phyloP scores from a whole-genome alignment of 139 green algal genomes.

The Coelastrella sp. region DNA sequence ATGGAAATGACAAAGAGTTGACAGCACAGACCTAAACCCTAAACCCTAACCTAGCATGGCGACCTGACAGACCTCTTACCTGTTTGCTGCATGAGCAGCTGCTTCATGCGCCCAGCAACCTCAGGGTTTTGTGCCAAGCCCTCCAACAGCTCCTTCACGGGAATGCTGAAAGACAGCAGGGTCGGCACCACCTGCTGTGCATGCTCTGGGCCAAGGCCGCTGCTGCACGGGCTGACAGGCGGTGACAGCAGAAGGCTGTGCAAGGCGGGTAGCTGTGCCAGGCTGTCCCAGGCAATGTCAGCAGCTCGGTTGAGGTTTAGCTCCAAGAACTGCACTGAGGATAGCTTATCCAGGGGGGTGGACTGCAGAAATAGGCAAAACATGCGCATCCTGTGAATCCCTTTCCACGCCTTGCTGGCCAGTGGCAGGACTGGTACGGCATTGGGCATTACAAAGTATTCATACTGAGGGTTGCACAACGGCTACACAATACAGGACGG shows the following conservation, averaged over 20 bases:
- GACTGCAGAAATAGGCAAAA: neutral
- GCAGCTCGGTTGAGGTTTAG: neutral
- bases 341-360: neutral
- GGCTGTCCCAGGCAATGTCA: neutral
- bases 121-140: neutral
- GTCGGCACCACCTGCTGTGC: slow-evolving; percentile 42
- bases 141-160: slow-evolving; percentile 11
- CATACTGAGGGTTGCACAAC: too few relatives aligned
- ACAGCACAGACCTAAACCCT: too few relatives aligned
- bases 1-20: too few relatives aligned
- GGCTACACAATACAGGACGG: too few relatives aligned
- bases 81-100: slow-evolving; percentile 42
- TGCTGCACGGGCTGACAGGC: slow-evolving; percentile 26
- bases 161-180: slow-evolving; percentile 31
- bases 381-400: too few relatives aligned
- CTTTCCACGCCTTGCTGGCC: too few relatives aligned
- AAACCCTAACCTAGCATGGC: too few relatives aligned
- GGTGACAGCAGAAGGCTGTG: neutral
- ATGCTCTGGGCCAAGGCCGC: slow-evolving; percentile 5
- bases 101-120: slow-evolving; percentile 1
- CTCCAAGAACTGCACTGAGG: slow-evolving; percentile 2
- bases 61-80: neutral
- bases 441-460: too few relatives aligned
- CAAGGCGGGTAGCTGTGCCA: slow-evolving; percentile 17
- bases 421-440: too few relatives aligned